Conservation (phyloP, 176 grass and related monocot genomes). For the Neostapfia colusana region DNA sequence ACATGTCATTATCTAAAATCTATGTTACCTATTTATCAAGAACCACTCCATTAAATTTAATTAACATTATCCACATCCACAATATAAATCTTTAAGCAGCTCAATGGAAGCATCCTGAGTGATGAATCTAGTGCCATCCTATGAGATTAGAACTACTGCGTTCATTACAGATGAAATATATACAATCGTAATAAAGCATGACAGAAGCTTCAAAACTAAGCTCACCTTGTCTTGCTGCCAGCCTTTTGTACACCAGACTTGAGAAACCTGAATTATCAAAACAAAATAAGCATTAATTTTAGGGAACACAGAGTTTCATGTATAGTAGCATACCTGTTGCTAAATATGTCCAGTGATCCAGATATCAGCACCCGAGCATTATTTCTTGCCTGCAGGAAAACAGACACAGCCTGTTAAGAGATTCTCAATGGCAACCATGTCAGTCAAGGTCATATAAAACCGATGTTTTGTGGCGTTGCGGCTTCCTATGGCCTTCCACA, state of each 20-base stretch:
- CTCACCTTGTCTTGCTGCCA: conserved; percentile 66
- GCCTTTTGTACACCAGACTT: conserved; percentile 83
- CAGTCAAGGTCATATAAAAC: not conserved
- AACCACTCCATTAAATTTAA: not conserved
- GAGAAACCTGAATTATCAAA: conserved; percentile 55
- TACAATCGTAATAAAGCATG: not conserved
- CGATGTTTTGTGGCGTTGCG: no score
- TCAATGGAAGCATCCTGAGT: not conserved
- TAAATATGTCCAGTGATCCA: conserved; percentile 89
- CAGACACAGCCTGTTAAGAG: conserved; percentile 21
- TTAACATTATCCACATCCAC: conserved; percentile 9
- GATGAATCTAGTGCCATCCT: not conserved
- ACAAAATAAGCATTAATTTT: conserved; percentile 10
- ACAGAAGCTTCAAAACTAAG: conserved; percentile 21
- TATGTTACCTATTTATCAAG: conserved; percentile 3
- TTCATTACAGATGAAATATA: not conserved
- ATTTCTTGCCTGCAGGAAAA: conserved; percentile 76
- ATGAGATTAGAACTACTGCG: not conserved
- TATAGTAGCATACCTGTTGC: conserved; percentile 60
- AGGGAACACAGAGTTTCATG: not conserved
- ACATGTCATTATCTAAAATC: not conserved
- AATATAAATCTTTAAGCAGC: not conserved
- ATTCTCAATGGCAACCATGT: conserved; percentile 4
- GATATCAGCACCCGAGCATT: conserved; percentile 86
- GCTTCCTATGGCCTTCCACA: no score